These are phyloP conservation scores for Pythium sp. DNA, from an alignment of 352 stramenopile species.

Conservation along the genomic window DNA sequence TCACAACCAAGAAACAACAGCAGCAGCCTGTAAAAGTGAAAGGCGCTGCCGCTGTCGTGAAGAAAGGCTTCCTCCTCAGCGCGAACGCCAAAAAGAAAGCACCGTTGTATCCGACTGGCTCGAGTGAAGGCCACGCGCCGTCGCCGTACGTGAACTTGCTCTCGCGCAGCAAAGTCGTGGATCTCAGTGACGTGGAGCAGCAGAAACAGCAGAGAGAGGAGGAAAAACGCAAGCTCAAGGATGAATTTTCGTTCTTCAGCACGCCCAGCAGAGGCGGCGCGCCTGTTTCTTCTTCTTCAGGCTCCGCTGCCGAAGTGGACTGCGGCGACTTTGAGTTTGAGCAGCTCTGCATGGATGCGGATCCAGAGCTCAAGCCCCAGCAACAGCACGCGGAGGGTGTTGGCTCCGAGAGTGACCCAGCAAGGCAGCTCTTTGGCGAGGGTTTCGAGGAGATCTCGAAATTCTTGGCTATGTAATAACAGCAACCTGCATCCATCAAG, in stretches of 20 bases:
- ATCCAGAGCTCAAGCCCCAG: conserved; percentile 56
- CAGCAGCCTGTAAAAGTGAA: conserved; percentile 17
- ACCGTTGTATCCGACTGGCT: conserved; percentile 69
- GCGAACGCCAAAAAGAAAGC: conserved; percentile 24
- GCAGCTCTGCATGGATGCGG: conserved; percentile 72
- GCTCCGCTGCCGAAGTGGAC: conserved; percentile 32
- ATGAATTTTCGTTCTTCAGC: conserved; percentile 27
- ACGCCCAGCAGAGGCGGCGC: background rate
- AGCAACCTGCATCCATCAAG: too few species aligned
- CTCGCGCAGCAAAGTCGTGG: conserved; percentile 77
- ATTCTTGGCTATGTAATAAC: conserved; percentile 27
- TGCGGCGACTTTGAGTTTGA: conserved; percentile 75
- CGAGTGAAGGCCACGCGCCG: conserved; percentile 54
- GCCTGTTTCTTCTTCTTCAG: background rate
- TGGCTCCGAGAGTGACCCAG: conserved; percentile 12
- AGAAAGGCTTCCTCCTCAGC: conserved; percentile 65
- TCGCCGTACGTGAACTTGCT: conserved; percentile 81
- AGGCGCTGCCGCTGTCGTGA: conserved; percentile 32
- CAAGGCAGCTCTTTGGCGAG: conserved; percentile 41
- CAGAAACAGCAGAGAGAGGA: conserved; percentile 36
- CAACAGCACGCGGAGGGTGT: background rate
- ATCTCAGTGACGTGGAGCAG: conserved; percentile 48
- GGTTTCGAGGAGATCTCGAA: conserved; percentile 50
- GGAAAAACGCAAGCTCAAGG: conserved; percentile 17
- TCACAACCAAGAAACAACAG: background rate